phyloP scores from a whole-genome alignment of 164 flowering plant species.

The Berberis thunbergii region DNA sequence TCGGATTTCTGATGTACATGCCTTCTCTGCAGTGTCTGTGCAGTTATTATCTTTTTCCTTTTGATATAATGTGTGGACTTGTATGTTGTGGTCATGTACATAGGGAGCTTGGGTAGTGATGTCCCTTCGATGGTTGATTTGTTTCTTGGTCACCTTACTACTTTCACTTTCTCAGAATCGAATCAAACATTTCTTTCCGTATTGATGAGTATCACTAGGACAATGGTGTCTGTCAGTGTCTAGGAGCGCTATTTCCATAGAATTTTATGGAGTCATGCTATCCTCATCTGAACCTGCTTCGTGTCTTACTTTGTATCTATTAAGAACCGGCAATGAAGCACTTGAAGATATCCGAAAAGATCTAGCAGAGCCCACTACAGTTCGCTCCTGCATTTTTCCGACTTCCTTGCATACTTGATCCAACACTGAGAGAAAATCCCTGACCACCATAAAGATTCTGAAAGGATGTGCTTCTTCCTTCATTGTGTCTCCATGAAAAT shows the following conservation, averaged over 20 bases:
- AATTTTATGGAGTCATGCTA: slow-evolving; percentile 39
- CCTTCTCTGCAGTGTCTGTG: background rate
- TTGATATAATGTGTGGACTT: too few species aligned
- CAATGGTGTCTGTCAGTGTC: background rate
- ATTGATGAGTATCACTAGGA: background rate
- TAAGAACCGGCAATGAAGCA: slow-evolving; percentile 76
- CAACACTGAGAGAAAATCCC: slow-evolving; percentile 77
- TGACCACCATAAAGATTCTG: slow-evolving; percentile 83
- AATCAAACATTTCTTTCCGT: slow-evolving; percentile 4
- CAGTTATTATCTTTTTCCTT: too few species aligned
- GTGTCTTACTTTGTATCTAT: slow-evolving; percentile 44
- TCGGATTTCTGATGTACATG: background rate
- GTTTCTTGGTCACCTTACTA: background rate
- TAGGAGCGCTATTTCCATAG: slow-evolving; percentile 3
- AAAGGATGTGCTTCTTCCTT: slow-evolving; percentile 95
- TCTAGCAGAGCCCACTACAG: slow-evolving; percentile 64
- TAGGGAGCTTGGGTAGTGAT: too few species aligned
- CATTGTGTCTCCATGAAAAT: slow-evolving; percentile 84
- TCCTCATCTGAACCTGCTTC: slow-evolving; percentile 62
- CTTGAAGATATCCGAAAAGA: slow-evolving; percentile 70
- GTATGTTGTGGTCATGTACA: too few species aligned
- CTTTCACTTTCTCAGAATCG: background rate
- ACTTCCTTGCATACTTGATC: slow-evolving; percentile 98
- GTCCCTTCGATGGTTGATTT: background rate
- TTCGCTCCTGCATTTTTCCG: slow-evolving; percentile 55